A percentile compares a stretch with the other conserved stretches of the same genome.
Evolutionary conservation across 148 eudicot species (phyloP).

Genomic region (Dianthus caryophyllus): DNA sequence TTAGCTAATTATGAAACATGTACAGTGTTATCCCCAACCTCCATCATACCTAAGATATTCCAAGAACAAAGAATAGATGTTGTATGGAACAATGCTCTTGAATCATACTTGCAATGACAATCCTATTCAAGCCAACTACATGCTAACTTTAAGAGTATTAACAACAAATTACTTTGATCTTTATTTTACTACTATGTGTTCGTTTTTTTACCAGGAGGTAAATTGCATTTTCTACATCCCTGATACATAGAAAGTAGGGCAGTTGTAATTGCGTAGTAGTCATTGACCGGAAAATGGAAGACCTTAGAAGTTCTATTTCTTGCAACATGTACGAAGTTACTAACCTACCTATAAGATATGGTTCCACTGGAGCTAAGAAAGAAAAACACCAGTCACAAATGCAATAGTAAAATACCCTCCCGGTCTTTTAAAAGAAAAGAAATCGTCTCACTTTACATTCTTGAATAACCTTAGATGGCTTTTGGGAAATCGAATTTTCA

Average conservation of each 20-base stretch:
- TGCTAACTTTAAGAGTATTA: no score
- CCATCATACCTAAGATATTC: not conserved
- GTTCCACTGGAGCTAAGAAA: not conserved
- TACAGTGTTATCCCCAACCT: not conserved
- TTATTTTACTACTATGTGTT: no score
- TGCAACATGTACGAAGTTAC: not conserved
- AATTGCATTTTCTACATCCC: not conserved
- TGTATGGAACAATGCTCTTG: no score
- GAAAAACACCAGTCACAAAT: not conserved
- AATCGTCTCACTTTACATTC: not conserved
- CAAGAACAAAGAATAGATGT: not conserved
- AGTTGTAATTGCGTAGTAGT: not conserved
- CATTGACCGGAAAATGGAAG: not conserved
- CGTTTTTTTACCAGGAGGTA: not conserved
- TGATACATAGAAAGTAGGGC: not conserved
- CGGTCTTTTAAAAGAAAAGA: not conserved
- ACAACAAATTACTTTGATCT: no score
- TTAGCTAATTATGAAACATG: not conserved
- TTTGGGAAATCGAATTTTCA: no score
- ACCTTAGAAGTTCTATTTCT: not conserved
- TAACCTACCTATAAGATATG: not conserved
- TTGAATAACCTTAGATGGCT: not conserved
- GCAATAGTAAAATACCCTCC: not conserved
- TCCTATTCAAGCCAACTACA: no score
- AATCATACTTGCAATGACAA: no score